Conservation (phyloP, 2,329 filamentous ascomycete species). For the Calonectria leucothoes region DNA sequence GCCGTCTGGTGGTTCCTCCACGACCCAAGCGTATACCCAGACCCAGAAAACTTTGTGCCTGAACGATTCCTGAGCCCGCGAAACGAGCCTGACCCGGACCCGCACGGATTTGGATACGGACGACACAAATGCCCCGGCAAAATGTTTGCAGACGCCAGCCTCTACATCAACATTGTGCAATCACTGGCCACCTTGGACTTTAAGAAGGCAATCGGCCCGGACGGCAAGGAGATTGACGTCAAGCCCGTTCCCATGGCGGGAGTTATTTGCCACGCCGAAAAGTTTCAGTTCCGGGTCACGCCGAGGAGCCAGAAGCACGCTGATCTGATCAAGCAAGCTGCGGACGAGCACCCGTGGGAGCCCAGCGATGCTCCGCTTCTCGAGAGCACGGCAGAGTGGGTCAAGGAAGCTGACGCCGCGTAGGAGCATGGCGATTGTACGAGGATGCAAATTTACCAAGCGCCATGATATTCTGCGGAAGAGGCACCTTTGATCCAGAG, state of each 20-base stretch:
- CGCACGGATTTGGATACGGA: slow-evolving; percentile 49
- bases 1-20: slow-evolving; percentile 20
- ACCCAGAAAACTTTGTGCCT: slow-evolving; percentile 17
- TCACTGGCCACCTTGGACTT: slow-evolving; percentile 60
- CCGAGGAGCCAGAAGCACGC: background rate
- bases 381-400: background rate
- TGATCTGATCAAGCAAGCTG: background rate
- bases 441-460: background rate
- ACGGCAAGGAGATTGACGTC: slow-evolving; percentile 49
- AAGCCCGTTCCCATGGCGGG: background rate
- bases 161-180: slow-evolving; percentile 52
- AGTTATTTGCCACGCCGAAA: background rate
- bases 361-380: background rate
- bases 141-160: slow-evolving; percentile 43
- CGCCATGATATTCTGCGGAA: too few species aligned
- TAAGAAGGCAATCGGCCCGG: slow-evolving; percentile 35
- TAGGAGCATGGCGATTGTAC: background rate
- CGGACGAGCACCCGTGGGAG: background rate
- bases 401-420: background rate
- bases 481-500: background rate
- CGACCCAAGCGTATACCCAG: background rate
- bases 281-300: background rate
- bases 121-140: slow-evolving; percentile 50
- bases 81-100: slow-evolving; percentile 43
- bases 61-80: slow-evolving; percentile 20